Evolutionary conservation across 2,329 filamentous ascomycete species (phyloP).

Genomic region (Bipolaris victoriae): DNA sequence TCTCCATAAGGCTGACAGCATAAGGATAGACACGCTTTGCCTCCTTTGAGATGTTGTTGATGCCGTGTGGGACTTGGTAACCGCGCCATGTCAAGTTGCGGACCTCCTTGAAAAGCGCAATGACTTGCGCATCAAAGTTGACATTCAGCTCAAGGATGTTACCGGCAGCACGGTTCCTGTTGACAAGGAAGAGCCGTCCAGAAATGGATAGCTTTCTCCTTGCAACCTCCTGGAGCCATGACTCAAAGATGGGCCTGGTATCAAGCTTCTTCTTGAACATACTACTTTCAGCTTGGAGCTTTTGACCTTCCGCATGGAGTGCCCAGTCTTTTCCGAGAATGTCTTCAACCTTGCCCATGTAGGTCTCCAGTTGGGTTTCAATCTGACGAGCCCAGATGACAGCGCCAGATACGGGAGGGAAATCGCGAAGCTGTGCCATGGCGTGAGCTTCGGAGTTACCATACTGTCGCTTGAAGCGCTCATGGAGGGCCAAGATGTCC

Average conservation of each 20-base stretch:
- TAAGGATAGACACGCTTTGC: constrained; percentile 99
- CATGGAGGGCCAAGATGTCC: constrained; percentile 90
- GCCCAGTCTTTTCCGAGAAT: constrained; percentile 95
- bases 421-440: constrained; percentile 95
- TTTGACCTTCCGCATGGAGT: constrained; percentile 91
- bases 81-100: constrained; percentile 95
- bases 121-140: constrained; percentile 97
- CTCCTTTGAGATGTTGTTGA: constrained; percentile 96
- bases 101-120: constrained; percentile 98
- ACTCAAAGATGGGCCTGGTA: constrained; percentile 90
- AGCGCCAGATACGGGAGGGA: constrained; percentile 93
- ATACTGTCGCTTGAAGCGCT: constrained; percentile 98
- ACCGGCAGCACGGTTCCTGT: constrained; percentile 85
- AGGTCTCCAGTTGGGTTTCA: constrained; percentile 90
- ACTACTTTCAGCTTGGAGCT: constrained; percentile 87
- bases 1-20: constrained; percentile 98
- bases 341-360: constrained; percentile 99
- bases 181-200: constrained; percentile 89
- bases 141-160: constrained; percentile 87
- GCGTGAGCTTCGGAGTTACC: constrained; percentile 96
- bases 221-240: constrained; percentile 91
- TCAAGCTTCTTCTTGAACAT: constrained; percentile 97
- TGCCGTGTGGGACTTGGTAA: constrained; percentile 90
- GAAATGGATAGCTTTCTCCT: constrained; percentile 88
- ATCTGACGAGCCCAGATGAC: constrained; percentile 99